Percentiles rank a stretch among this genome's conserved stretches.
Conservation (phyloP, 257 asterid species). For the Phtheirospermum japonicum region DNA sequence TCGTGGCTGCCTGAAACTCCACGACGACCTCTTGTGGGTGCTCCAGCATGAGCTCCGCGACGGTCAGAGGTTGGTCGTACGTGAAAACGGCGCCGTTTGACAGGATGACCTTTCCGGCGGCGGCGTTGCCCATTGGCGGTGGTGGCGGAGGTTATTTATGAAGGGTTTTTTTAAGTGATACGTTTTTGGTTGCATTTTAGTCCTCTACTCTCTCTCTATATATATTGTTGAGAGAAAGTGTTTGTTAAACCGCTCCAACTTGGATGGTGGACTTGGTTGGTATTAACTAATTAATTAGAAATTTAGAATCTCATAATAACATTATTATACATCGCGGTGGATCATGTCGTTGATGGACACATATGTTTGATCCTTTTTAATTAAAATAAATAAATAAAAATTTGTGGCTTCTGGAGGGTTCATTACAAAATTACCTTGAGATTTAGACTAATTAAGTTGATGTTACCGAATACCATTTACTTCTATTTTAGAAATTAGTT, state of each 20-base stretch:
- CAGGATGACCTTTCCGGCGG: constrained; percentile 57
- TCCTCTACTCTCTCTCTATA: too few relatives aligned
- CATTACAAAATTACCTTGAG: too few relatives aligned
- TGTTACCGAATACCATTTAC: too few relatives aligned
- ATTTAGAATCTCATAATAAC: too few relatives aligned
- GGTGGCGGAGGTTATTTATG: constrained; percentile 10
- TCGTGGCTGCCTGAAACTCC: constrained; percentile 40
- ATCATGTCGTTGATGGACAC: too few relatives aligned
- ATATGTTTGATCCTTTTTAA: too few relatives aligned
- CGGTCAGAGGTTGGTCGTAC: constrained; percentile 59
- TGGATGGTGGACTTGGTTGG: constrained; percentile 15
- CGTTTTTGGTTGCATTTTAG: constrained; percentile 29
- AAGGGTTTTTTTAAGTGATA: constrained; percentile 26
- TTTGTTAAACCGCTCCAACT: constrained; percentile 89
- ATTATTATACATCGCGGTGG: too few relatives aligned
- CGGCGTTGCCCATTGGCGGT: constrained; percentile 62
- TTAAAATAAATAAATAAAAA: too few relatives aligned
- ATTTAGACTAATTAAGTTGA: too few relatives aligned
- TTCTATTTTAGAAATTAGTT: too few relatives aligned
- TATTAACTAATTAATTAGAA: too few relatives aligned
- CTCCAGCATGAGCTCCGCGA: constrained; percentile 82
- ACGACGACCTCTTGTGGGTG: constrained; percentile 72
- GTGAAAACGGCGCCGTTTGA: constrained; percentile 54
- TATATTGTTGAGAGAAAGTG: constrained; percentile 29
- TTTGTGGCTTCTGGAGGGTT: too few relatives aligned